These are phyloP conservation scores for Sclerotinia spermophila DNA, from an alignment of 2,329 filamentous ascomycete genomes.

Conservation along the genomic window DNA sequence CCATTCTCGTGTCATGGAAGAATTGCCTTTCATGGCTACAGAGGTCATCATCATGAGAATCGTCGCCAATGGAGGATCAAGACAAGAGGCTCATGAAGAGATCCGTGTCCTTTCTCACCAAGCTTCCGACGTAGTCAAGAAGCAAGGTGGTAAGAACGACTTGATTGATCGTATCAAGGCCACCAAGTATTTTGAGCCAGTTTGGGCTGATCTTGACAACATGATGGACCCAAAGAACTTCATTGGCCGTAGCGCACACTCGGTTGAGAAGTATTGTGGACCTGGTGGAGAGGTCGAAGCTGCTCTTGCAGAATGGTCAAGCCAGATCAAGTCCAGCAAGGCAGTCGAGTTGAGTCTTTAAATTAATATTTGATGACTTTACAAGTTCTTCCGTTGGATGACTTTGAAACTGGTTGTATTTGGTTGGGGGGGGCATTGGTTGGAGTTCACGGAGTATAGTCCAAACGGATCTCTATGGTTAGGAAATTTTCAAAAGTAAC, in stretches of 20 bases:
- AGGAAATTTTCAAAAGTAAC: neutral
- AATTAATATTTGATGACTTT: neutral
- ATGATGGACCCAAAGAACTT: conserved; percentile 63
- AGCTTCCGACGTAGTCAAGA: conserved; percentile 68
- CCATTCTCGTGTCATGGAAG: conserved; percentile 61
- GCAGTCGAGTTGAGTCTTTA: conserved; percentile 27
- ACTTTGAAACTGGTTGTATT: neutral
- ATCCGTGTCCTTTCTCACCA: conserved; percentile 80
- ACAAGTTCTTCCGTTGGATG: neutral
- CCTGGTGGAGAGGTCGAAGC: conserved; percentile 46
- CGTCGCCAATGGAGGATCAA: conserved; percentile 63
- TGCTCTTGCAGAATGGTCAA: conserved; percentile 46
- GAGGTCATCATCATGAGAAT: conserved; percentile 75
- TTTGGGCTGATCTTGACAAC: conserved; percentile 64
- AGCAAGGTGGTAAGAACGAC: conserved; percentile 67
- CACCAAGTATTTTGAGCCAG: conserved; percentile 70
- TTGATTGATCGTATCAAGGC: conserved; percentile 72
- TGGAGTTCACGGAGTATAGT: conserved; percentile 16
- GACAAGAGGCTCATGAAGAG: conserved; percentile 83
- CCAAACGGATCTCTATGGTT: neutral
- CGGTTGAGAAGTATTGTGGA: conserved; percentile 49
- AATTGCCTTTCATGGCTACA: conserved; percentile 85
- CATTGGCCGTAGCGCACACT: conserved; percentile 52
- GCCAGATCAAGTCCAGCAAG: conserved; percentile 31
- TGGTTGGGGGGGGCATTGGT: conserved; percentile 8